These are phyloP conservation scores for Hygrophoropsis aurantiaca DNA, from an alignment of 768 basidiomycete genomes.

Conservation along the genomic window DNA sequence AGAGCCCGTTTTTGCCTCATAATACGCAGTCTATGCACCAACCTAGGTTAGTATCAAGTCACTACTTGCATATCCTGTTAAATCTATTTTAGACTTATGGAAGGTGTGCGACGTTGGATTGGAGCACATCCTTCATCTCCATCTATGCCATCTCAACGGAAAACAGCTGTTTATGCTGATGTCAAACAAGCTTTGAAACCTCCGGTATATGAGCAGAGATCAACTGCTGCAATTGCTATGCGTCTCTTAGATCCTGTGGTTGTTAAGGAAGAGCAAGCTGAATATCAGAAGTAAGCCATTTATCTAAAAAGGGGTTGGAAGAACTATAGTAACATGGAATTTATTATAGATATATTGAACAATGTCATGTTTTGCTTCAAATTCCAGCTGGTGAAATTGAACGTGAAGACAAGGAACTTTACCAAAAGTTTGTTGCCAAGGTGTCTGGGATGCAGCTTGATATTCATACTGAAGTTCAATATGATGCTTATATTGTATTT, in stretches of 20 bases:
- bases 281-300: slow-evolving; percentile 65
- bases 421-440: slow-evolving; percentile 51
- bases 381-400: slow-evolving; percentile 55
- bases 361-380: slow-evolving; percentile 65
- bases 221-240: slow-evolving; percentile 59
- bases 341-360: slow-evolving; percentile 64
- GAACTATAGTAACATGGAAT: background rate
- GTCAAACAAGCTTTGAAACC: background rate
- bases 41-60: slow-evolving; percentile 31
- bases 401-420: slow-evolving; percentile 57
- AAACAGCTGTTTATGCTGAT: slow-evolving; percentile 18
- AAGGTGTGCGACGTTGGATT: slow-evolving; percentile 80
- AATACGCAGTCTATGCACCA: slow-evolving; percentile 37
- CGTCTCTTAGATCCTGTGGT: slow-evolving; percentile 63
- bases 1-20: slow-evolving; percentile 75
- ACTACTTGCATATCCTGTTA: background rate
- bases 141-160: slow-evolving; percentile 39
- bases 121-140: slow-evolving; percentile 47
- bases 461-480: background rate
- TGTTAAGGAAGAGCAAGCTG: slow-evolving; percentile 59
- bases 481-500: slow-evolving; percentile 1
- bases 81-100: slow-evolving; percentile 55
- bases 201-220: slow-evolving; percentile 27
- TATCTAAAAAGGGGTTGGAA: background rate
- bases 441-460: slow-evolving; percentile 34